Evolutionary conservation across 148 eudicot genomes (phyloP).

Genomic region (Silene conica): DNA sequence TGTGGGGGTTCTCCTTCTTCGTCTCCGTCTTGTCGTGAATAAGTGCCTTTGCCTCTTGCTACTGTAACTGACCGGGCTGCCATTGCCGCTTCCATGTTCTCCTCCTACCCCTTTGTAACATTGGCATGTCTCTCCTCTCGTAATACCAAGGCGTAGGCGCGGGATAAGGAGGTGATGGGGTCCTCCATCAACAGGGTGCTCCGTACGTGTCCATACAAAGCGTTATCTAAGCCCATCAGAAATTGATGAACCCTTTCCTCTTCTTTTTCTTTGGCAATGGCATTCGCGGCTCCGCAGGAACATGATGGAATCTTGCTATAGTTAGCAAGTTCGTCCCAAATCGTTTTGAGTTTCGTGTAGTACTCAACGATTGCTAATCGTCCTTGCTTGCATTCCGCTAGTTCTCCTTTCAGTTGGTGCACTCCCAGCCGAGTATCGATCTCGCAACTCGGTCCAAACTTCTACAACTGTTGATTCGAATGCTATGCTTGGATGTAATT

Average conservation of each 20-base stretch:
- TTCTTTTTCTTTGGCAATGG: neutral
- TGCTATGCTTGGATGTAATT: too few species aligned
- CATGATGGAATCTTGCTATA: neutral
- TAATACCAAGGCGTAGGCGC: neutral
- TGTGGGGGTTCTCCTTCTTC: neutral
- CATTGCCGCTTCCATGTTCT: neutral
- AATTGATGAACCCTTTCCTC: conserved; percentile 1
- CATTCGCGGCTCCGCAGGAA: neutral
- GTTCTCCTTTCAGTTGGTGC: too few species aligned
- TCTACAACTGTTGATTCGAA: neutral
- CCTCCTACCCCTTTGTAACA: neutral
- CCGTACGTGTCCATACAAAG: neutral
- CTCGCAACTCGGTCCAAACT: neutral
- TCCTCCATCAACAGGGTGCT: too few species aligned
- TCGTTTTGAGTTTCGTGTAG: conserved; percentile 2
- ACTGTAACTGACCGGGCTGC: neutral
- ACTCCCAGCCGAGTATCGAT: too few species aligned
- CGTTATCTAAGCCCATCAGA: conserved; percentile 1
- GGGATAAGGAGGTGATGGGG: too few species aligned
- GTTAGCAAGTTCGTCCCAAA: too few species aligned
- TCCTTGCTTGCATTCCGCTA: neutral
- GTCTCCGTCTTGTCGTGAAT: neutral
- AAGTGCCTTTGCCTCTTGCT: neutral
- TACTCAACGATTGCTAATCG: too few species aligned
- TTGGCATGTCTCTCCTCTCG: neutral